Evolutionary conservation across 768 basidiomycete species (phyloP).

Genomic region (Mycena alexandri): DNA sequence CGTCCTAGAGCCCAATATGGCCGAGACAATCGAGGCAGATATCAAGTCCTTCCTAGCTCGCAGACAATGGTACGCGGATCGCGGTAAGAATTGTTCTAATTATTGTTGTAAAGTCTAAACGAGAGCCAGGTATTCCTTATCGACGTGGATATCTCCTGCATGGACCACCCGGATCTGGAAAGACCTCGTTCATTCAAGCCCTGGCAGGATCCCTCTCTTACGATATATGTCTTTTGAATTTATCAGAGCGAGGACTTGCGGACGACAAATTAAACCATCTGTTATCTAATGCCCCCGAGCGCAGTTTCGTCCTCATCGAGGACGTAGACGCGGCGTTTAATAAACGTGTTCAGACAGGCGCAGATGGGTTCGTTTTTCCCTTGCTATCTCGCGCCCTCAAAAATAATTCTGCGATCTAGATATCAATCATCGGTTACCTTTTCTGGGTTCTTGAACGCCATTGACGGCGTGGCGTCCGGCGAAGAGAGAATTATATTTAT

Average conservation of each 20-base stretch:
- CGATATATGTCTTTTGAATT: conserved; percentile 95
- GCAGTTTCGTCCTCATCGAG: conserved; percentile 95
- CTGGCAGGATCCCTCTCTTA: conserved; percentile 92
- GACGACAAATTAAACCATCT: conserved; percentile 97
- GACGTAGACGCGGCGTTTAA: conserved; percentile 98
- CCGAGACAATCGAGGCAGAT: conserved; percentile 87
- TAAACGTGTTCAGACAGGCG: conserved; percentile 88
- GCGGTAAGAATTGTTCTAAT: conserved; percentile 71
- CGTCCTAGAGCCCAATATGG: conserved; percentile 84
- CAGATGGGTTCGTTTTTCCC: conserved; percentile 81
- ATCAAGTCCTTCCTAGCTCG: conserved; percentile 85
- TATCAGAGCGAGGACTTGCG: conserved; percentile 94
- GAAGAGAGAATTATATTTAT: conserved; percentile 99
- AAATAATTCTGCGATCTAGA: conserved; percentile 53
- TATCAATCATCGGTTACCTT: conserved; percentile 97
- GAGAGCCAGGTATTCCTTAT: conserved; percentile 88
- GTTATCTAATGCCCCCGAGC: conserved; percentile 91
- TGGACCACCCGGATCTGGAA: conserved; percentile 97
- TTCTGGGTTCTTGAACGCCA: conserved; percentile 95
- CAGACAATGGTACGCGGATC: conserved; percentile 94
- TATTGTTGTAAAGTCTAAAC: conserved; percentile 14
- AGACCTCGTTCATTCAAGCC: conserved; percentile 98
- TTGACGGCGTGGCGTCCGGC: conserved; percentile 97
- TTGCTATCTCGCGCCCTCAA: conserved; percentile 1
- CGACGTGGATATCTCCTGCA: conserved; percentile 94